phyloP scores from a whole-genome alignment of 2,329 filamentous ascomycete species.

The Penicillium crustosum region DNA sequence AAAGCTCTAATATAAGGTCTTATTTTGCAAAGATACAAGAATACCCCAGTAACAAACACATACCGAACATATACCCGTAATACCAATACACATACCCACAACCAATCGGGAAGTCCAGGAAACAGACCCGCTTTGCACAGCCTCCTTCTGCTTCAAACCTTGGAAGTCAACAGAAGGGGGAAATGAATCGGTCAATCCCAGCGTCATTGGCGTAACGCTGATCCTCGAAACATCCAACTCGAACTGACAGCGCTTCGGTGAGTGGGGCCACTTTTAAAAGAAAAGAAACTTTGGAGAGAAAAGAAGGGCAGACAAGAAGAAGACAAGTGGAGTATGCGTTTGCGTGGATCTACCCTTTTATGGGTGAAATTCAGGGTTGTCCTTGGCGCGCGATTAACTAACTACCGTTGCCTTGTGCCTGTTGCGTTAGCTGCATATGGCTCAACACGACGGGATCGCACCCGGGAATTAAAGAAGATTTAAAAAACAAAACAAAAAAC shows the following conservation, averaged over 20 bases:
- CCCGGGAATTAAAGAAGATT: neutral
- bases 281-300: neutral
- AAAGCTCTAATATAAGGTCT: neutral
- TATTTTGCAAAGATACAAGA: neutral
- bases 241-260: conserved; percentile 4
- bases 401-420: neutral
- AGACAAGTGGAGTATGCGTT: conserved; percentile 7
- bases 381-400: conserved; percentile 6
- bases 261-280: neutral
- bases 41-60: neutral
- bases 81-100: neutral
- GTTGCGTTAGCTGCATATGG: neutral
- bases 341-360: conserved; percentile 3
- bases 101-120: conserved; percentile 11
- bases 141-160: conserved; percentile 14
- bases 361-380: neutral
- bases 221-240: conserved; percentile 2
- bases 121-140: conserved; percentile 15
- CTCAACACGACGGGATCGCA: neutral
- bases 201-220: conserved; percentile 6
- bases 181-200: conserved; percentile 5
- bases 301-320: neutral
- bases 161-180: conserved; percentile 7
- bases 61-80: conserved; percentile 3
- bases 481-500: neutral